phyloP scores from a whole-genome alignment of 2,329 filamentous ascomycete genomes.

The Fulvia fulva region DNA sequence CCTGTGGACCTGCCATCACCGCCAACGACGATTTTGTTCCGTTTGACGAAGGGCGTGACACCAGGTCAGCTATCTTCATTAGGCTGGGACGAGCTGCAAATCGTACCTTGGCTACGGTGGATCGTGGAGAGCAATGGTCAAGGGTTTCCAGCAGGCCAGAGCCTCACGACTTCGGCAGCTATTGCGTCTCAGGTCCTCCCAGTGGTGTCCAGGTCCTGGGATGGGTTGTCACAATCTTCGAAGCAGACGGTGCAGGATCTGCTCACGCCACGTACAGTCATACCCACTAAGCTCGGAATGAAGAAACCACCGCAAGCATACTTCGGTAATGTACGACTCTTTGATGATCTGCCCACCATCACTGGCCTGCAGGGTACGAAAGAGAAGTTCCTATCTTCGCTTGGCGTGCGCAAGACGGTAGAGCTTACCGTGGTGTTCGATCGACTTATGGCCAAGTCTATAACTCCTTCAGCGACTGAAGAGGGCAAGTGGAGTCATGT shows the following conservation, averaged over 20 bases:
- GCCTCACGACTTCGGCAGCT: slow-evolving; percentile 65
- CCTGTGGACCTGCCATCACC: slow-evolving; percentile 78
- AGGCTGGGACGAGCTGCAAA: slow-evolving; percentile 79
- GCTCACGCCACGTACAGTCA: slow-evolving; percentile 65
- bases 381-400: slow-evolving; percentile 76
- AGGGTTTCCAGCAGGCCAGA: slow-evolving; percentile 59
- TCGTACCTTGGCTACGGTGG: slow-evolving; percentile 81
- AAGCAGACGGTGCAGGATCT: slow-evolving; percentile 63
- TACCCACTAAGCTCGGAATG: slow-evolving; percentile 92
- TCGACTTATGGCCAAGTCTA: slow-evolving; percentile 64
- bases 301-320: slow-evolving; percentile 79
- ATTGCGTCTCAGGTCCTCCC: slow-evolving; percentile 75
- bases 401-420: slow-evolving; percentile 92
- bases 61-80: slow-evolving; percentile 69
- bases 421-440: slow-evolving; percentile 93
- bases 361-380: slow-evolving; percentile 74
- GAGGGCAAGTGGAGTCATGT: slow-evolving; percentile 78
- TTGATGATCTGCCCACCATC: slow-evolving; percentile 85
- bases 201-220: slow-evolving; percentile 86
- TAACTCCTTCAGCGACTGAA: slow-evolving; percentile 44
- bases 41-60: slow-evolving; percentile 69
- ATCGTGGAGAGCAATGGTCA: slow-evolving; percentile 65
- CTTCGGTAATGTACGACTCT: slow-evolving; percentile 88
- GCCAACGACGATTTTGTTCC: slow-evolving; percentile 74
- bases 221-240: slow-evolving; percentile 63